phyloP scores from a whole-genome alignment of 768 basidiomycete species.

The Suillus lakei region DNA sequence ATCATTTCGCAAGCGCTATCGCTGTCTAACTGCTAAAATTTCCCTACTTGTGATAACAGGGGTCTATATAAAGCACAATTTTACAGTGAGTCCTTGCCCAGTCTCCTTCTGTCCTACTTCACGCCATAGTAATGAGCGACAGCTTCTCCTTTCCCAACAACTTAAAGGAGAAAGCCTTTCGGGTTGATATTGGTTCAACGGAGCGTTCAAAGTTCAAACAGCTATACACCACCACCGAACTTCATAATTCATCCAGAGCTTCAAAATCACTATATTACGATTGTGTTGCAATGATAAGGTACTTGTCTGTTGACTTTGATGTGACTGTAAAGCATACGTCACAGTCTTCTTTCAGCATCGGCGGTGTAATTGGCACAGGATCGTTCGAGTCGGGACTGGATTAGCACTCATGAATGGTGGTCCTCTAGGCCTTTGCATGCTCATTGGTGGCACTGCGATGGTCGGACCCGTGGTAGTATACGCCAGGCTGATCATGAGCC shows the following conservation, averaged over 20 bases:
- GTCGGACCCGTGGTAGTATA: no score
- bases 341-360: constrained; percentile 22
- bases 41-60: constrained; percentile 17
- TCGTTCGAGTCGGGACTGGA: constrained; percentile 41
- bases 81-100: neutral
- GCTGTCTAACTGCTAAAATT: neutral
- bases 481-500: no score
- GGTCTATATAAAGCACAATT: constrained; percentile 39
- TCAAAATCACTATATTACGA: constrained; percentile 39
- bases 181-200: neutral
- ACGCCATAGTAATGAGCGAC: neutral
- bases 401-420: constrained; percentile 45
- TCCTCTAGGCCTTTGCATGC: constrained; percentile 50
- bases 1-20: neutral
- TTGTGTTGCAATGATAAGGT: constrained; percentile 45
- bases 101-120: no score
- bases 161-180: neutral
- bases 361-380: constrained; percentile 48
- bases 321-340: neutral
- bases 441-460: no score
- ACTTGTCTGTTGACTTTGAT: neutral
- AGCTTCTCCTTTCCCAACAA: neutral
- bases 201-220: neutral
- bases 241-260: constrained; percentile 29
- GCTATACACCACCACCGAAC: neutral